phyloP scores from a whole-genome alignment of 2,329 filamentous ascomycete genomes.

The Aspergillus cejpii region DNA sequence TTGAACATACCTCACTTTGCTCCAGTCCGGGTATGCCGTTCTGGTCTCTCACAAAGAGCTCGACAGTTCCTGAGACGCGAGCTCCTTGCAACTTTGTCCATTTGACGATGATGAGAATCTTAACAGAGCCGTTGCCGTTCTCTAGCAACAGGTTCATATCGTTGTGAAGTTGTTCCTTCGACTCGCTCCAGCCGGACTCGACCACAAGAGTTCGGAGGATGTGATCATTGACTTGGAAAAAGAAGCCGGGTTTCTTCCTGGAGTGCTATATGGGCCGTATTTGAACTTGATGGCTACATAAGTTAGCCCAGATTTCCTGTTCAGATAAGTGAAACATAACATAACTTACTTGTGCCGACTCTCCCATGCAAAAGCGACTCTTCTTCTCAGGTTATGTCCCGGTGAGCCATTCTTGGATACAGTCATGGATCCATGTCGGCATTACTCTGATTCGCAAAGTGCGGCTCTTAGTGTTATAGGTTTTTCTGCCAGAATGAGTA shows the following conservation, averaged over 20 bases:
- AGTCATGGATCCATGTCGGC: background rate
- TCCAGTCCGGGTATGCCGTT: background rate
- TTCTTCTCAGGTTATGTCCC: background rate
- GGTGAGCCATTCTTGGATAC: background rate
- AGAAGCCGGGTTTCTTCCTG: slow-evolving; percentile 13
- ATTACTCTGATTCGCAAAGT: background rate
- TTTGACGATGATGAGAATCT: background rate
- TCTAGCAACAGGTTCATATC: slow-evolving; percentile 11
- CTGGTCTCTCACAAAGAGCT: background rate
- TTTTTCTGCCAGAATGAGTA: background rate
- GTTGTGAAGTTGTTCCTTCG: slow-evolving; percentile 2
- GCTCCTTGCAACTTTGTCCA: background rate
- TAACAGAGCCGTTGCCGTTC: slow-evolving; percentile 1
- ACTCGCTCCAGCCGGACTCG: slow-evolving; percentile 7
- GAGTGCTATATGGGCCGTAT: slow-evolving; percentile 9
- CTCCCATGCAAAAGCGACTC: background rate
- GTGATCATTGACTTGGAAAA: slow-evolving; percentile 2
- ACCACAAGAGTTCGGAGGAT: slow-evolving; percentile 5
- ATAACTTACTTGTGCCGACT: background rate
- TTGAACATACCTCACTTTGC: background rate
- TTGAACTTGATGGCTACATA: background rate
- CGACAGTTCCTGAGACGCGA: background rate
- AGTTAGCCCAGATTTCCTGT: background rate
- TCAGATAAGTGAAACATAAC: background rate
- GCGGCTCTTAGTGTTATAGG: background rate